Evolutionary conservation across 768 basidiomycete species (phyloP).

Genomic region (Lactifluus echinatus): DNA sequence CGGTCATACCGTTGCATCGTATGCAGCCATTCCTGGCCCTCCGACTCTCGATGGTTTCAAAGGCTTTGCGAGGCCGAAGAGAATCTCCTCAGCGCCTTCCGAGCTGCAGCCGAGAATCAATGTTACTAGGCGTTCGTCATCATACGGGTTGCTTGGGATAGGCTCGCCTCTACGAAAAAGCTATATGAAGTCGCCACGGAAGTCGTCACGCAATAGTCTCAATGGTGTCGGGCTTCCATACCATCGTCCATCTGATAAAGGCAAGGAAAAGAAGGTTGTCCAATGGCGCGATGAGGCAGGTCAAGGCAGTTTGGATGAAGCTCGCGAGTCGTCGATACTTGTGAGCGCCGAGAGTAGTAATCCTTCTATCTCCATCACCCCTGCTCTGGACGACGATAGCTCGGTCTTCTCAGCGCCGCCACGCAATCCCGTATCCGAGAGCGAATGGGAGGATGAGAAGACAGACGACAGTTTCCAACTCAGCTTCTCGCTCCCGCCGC

Average conservation of each 20-base stretch:
- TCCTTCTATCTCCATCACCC: slow-evolving; percentile 25
- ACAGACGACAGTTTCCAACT: slow-evolving; percentile 68
- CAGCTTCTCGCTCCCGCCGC: slow-evolving; percentile 34
- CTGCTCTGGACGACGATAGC: slow-evolving; percentile 34
- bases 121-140: slow-evolving; percentile 36
- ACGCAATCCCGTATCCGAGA: slow-evolving; percentile 44
- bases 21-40: slow-evolving; percentile 33
- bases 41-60: slow-evolving; percentile 40
- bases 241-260: slow-evolving; percentile 55
- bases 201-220: slow-evolving; percentile 33
- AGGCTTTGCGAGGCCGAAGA: slow-evolving; percentile 38
- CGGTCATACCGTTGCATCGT: slow-evolving; percentile 57
- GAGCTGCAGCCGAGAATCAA: slow-evolving; percentile 33
- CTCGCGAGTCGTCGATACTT: slow-evolving; percentile 27
- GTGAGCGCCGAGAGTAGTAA: slow-evolving; percentile 21
- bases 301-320: slow-evolving; percentile 71
- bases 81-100: slow-evolving; percentile 41
- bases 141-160: slow-evolving; percentile 30
- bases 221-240: slow-evolving; percentile 42
- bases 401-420: slow-evolving; percentile 33
- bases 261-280: slow-evolving; percentile 55
- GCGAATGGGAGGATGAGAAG: slow-evolving; percentile 87
- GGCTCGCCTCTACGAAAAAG: slow-evolving; percentile 37
- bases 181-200: slow-evolving; percentile 31
- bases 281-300: slow-evolving; percentile 86